Percentiles rank a stretch among this genome's conserved stretches.
Evolutionary conservation across 768 basidiomycete genomes (phyloP).

Genomic region (Boletus patriciae): DNA sequence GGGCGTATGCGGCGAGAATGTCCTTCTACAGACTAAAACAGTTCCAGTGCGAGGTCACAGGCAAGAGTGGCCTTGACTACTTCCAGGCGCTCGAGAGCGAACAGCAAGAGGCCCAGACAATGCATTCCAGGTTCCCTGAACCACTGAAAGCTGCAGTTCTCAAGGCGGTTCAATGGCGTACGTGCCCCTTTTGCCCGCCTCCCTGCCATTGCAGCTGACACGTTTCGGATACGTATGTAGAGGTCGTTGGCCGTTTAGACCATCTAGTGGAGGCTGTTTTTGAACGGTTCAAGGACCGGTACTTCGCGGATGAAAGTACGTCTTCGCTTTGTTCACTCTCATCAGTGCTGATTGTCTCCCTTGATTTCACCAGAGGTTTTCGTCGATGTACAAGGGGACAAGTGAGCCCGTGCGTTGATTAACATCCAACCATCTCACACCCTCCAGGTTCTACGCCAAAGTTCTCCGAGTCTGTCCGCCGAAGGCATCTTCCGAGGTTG

Average conservation of each 20-base stretch:
- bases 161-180: constrained; percentile 95
- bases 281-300: constrained; percentile 95
- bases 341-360: constrained; percentile 18
- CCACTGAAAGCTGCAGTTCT: constrained; percentile 90
- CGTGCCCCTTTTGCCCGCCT: constrained; percentile 41
- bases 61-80: constrained; percentile 91
- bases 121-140: constrained; percentile 91
- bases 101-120: constrained; percentile 80
- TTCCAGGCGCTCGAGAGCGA: constrained; percentile 94
- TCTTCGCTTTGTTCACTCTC: constrained; percentile 21
- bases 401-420: constrained; percentile 47
- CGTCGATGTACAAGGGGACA: constrained; percentile 84
- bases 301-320: constrained; percentile 88
- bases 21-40: constrained; percentile 92
- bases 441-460: constrained; percentile 72
- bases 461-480: constrained; percentile 79
- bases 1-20: constrained; percentile 86
- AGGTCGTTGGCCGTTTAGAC: constrained; percentile 96
- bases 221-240: constrained; percentile 42
- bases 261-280: constrained; percentile 92
- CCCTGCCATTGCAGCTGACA: constrained; percentile 14
- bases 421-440: constrained; percentile 16
- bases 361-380: constrained; percentile 61
- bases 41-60: constrained; percentile 97
- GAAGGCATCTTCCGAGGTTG: constrained; percentile 44